A percentile compares a stretch with the other conserved stretches of the same genome.
phyloP scores from a whole-genome alignment of 805 yeast genomes.

The Helenozyma rhizophorensis region DNA sequence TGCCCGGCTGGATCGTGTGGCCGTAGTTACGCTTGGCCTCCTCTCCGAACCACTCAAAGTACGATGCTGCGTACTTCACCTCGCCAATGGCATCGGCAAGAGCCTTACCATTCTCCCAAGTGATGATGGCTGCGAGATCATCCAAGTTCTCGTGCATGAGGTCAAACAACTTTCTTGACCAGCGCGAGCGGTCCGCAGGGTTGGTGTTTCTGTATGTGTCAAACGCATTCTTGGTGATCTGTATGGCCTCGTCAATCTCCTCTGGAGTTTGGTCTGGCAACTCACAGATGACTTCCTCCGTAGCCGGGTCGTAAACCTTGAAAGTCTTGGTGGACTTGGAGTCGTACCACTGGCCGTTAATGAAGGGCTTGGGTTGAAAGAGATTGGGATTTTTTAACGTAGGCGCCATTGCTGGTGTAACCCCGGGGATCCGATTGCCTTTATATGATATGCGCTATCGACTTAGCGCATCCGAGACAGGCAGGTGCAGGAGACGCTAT shows the following conservation, averaged over 20 bases:
- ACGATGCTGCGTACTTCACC: conserved; percentile 52
- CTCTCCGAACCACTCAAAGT: conserved; percentile 45
- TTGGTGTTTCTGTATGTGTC: conserved; percentile 42
- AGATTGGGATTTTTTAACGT: conserved; percentile 32
- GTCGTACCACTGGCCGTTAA: conserved; percentile 37
- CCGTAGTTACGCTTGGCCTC: conserved; percentile 57
- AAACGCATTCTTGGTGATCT: conserved; percentile 45
- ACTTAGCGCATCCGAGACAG: too few relatives aligned
- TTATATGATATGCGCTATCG: too few relatives aligned
- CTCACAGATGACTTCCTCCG: conserved; percentile 31
- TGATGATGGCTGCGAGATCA: conserved; percentile 51
- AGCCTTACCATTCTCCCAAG: conserved; percentile 62
- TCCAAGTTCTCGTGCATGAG: conserved; percentile 52
- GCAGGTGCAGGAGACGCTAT: too few relatives aligned
- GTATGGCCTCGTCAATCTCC: conserved; percentile 43
- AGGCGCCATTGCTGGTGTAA: conserved; percentile 10
- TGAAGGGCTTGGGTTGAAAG: conserved; percentile 27
- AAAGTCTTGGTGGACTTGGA: conserved; percentile 36
- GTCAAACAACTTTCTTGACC: conserved; percentile 47
- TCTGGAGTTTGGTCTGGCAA: conserved; percentile 43
- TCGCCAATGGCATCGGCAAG: conserved; percentile 53
- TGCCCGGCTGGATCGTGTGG: conserved; percentile 51
- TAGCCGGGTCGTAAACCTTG: conserved; percentile 38
- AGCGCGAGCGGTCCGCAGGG: conserved; percentile 46
- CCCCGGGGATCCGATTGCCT: background rate